These are phyloP conservation scores for Aspergillus tamarii DNA, from an alignment of 2,329 filamentous ascomycete genomes.

Conservation along the genomic window DNA sequence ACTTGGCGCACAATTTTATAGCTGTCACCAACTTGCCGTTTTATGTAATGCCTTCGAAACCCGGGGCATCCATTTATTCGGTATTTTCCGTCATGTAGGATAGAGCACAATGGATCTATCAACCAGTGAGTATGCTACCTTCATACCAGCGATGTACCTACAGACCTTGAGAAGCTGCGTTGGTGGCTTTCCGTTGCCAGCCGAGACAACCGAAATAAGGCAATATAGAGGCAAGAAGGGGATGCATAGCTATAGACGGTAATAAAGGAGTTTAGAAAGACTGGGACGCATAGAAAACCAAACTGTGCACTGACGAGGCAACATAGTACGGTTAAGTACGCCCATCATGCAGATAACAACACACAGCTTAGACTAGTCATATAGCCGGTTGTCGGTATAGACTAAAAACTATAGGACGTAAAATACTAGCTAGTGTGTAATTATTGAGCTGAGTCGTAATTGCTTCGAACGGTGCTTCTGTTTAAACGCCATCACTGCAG, in stretches of 20 bases:
- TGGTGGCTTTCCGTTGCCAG: not conserved
- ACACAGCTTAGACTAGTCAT: not conserved
- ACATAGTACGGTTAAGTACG: not conserved
- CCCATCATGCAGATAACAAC: not conserved
- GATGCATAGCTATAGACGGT: not conserved
- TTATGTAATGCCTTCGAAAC: not conserved
- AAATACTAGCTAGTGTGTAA: too few relatives aligned
- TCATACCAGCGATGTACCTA: not conserved
- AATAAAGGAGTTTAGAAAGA: not conserved
- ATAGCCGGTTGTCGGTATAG: not conserved
- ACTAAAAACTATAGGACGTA: not conserved
- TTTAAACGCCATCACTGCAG: too few relatives aligned
- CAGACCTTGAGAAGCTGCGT: not conserved
- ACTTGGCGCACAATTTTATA: not conserved
- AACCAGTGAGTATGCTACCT: not conserved
- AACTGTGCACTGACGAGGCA: not conserved
- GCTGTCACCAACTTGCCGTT: not conserved
- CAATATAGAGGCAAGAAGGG: not conserved
- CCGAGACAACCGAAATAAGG: not conserved
- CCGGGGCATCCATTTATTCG: not conserved
- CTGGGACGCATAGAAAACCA: not conserved
- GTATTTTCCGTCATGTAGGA: not conserved
- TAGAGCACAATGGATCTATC: not conserved
- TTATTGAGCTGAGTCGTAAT: too few relatives aligned
- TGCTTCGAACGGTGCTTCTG: too few relatives aligned